Evolutionary conservation across 495 filamentous ascomycete species (phyloP).

Genomic region (Bombardia bombarda): DNA sequence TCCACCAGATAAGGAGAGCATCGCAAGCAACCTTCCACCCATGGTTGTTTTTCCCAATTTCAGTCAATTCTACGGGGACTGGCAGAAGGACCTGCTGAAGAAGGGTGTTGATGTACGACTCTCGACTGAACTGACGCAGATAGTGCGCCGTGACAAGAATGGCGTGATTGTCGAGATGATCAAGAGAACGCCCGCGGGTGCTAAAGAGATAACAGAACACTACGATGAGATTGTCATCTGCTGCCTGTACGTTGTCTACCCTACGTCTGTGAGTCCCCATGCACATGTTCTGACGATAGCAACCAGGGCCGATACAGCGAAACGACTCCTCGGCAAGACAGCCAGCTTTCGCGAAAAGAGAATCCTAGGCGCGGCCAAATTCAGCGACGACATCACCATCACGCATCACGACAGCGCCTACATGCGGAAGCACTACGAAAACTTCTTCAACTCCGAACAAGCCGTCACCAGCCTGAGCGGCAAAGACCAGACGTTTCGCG

Average conservation of each 20-base stretch:
- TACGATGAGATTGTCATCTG: slow-evolving; percentile 73
- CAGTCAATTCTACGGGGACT: slow-evolving; percentile 61
- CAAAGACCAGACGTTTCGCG: slow-evolving; percentile 23
- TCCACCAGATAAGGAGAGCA: slow-evolving; percentile 47
- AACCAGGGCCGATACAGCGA: slow-evolving; percentile 62
- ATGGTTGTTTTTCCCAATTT: slow-evolving; percentile 81
- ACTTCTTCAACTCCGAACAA: slow-evolving; percentile 43
- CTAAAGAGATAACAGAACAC: slow-evolving; percentile 23
- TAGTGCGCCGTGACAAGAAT: slow-evolving; percentile 48
- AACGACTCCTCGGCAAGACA: slow-evolving; percentile 53
- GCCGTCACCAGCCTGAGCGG: slow-evolving; percentile 17
- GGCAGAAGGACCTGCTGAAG: slow-evolving; percentile 50
- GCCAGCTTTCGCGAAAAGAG: slow-evolving; percentile 56
- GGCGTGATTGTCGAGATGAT: slow-evolving; percentile 45
- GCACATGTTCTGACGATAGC: too few species aligned
- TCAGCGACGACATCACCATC: slow-evolving; percentile 77
- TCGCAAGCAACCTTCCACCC: slow-evolving; percentile 61
- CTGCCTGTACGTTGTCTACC: slow-evolving; percentile 34
- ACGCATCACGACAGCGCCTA: slow-evolving; percentile 72
- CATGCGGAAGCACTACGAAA: slow-evolving; percentile 71
- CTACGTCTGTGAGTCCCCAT: too few species aligned
- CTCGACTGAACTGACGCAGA: slow-evolving; percentile 49
- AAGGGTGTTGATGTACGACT: slow-evolving; percentile 61
- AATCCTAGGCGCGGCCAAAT: slow-evolving; percentile 67
- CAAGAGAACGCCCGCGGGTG: slow-evolving; percentile 19